Evolutionary conservation across 495 filamentous ascomycete species (phyloP).

Genomic region (Neurospora hispaniola): DNA sequence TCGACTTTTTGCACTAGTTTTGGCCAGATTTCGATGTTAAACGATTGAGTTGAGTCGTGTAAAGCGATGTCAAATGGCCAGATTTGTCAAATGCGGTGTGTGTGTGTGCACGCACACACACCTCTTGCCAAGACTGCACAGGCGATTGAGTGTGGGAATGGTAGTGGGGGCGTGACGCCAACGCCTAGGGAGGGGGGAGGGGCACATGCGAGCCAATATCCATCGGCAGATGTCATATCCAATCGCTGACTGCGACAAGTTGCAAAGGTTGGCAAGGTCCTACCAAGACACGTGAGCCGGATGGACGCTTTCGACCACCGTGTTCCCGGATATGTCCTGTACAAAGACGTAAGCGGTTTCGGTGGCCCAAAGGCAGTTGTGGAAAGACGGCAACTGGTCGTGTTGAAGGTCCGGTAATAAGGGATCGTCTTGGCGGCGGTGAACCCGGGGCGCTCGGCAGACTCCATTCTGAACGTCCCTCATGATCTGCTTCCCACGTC

Average conservation of each 20-base stretch:
- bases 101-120: too few relatives aligned
- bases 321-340: not conserved
- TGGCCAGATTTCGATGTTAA: too few relatives aligned
- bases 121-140: too few relatives aligned
- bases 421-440: not conserved
- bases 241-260: constrained; percentile 11
- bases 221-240: constrained; percentile 27
- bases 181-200: constrained; percentile 14
- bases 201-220: constrained; percentile 7
- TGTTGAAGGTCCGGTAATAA: not conserved
- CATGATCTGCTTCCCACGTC: not conserved
- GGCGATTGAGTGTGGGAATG: not conserved
- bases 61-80: too few relatives aligned
- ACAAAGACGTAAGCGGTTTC: not conserved
- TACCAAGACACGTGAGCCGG: not conserved
- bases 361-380: not conserved
- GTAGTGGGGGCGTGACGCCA: constrained; percentile 1
- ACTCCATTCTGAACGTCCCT: not conserved
- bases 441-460: not conserved
- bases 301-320: not conserved
- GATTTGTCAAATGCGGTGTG: not conserved
- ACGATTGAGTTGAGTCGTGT: too few relatives aligned
- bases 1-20: too few relatives aligned
- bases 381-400: not conserved
- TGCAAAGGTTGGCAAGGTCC: not conserved